These are phyloP conservation scores for Plasmopara muralis DNA, from an alignment of 352 stramenopile species.

Conservation along the genomic window DNA sequence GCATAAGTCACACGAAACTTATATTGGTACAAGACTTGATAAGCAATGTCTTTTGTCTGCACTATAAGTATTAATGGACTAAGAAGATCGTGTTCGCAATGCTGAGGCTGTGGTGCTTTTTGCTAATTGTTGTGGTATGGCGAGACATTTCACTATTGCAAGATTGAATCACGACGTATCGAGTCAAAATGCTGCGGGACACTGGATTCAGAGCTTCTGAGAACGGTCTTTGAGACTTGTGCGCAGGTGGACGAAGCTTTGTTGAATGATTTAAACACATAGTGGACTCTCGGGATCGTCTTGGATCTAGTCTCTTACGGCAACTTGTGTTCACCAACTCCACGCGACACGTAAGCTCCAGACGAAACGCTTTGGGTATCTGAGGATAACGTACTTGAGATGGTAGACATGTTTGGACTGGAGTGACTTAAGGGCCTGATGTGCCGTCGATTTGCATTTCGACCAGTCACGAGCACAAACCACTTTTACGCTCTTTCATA, in stretches of 20 bases:
- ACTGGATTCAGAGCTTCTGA: constrained; percentile 51
- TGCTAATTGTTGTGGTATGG: constrained; percentile 47
- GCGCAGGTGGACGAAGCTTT: constrained; percentile 54
- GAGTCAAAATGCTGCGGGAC: constrained; percentile 44
- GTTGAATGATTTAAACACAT: constrained; percentile 86
- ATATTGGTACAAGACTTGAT: constrained; percentile 92
- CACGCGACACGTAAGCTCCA: constrained; percentile 17
- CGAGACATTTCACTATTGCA: constrained; percentile 11
- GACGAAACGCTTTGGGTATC: too few relatives aligned
- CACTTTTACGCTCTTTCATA: constrained; percentile 42
- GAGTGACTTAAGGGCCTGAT: constrained; percentile 35
- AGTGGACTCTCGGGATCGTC: constrained; percentile 52
- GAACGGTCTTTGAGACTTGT: constrained; percentile 42
- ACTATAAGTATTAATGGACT: constrained; percentile 87
- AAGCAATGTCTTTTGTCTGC: constrained; percentile 76
- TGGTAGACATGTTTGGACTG: constrained; percentile 63
- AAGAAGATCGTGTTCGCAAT: constrained; percentile 63
- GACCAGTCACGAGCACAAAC: constrained; percentile 21
- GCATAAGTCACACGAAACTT: constrained; percentile 99
- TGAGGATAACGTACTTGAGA: too few relatives aligned
- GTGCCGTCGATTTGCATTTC: constrained; percentile 18
- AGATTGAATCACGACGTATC: not conserved
- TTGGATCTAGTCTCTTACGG: constrained; percentile 55
- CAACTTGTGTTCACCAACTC: constrained; percentile 53
- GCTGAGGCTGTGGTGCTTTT: constrained; percentile 48